These are phyloP conservation scores for Puccinia novopanici DNA, from an alignment of 1,284 basidiomycete genomes.

Conservation along the genomic window DNA sequence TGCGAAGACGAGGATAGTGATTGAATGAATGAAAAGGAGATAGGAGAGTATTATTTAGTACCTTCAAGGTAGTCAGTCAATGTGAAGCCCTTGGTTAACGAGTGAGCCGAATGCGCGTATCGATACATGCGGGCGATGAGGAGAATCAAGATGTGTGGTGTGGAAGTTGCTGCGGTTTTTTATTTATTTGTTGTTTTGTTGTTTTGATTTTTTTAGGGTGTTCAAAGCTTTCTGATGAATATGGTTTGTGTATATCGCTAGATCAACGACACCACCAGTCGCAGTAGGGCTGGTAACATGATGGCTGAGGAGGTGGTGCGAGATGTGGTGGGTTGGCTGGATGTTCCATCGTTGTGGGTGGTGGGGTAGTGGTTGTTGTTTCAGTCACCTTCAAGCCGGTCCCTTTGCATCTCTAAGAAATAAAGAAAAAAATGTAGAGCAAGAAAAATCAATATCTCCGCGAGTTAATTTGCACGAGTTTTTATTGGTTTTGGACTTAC, in stretches of 20 bases:
- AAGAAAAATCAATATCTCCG: background rate
- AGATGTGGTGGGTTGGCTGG: background rate
- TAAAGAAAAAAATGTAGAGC: background rate
- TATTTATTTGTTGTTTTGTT: no score
- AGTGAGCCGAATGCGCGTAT: no score
- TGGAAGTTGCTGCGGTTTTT: no score
- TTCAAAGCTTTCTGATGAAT: no score
- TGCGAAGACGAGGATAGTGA: no score
- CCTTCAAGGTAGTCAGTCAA: no score
- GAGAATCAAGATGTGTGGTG: no score
- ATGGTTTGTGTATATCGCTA: background rate
- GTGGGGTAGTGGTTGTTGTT: conserved; percentile 26
- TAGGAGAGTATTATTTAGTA: no score
- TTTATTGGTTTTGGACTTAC: conserved; percentile 1
- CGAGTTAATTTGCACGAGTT: background rate
- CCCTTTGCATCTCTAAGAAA: conserved; percentile 46
- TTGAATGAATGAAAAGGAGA: no score
- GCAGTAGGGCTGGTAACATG: conserved; percentile 4
- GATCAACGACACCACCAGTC: background rate
- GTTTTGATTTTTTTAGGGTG: no score
- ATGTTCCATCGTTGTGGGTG: background rate
- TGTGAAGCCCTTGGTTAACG: no score
- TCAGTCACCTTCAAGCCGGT: conserved; percentile 42
- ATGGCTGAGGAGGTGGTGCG: conserved; percentile 4
- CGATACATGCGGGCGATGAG: no score